These are phyloP conservation scores for Pseudogymnoascus sp. DNA, from an alignment of 2,329 filamentous ascomycete genomes.

Conservation along the genomic window DNA sequence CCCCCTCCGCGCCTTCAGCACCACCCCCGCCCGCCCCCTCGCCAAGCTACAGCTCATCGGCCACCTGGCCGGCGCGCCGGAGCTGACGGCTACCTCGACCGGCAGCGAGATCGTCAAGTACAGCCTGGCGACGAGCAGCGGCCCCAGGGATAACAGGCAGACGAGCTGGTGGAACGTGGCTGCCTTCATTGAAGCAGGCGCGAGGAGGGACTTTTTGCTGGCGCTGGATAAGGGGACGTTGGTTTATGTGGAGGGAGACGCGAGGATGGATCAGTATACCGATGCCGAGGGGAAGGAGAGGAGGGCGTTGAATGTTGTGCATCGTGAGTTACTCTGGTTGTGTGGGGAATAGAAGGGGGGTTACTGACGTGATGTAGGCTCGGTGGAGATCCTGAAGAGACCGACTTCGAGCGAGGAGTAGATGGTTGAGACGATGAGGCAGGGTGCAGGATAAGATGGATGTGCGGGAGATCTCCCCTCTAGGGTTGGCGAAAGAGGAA, in stretches of 20 bases:
- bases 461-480: neutral
- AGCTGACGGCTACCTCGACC: slow-evolving; percentile 59
- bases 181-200: slow-evolving; percentile 60
- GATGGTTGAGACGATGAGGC: neutral
- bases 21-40: slow-evolving; percentile 49
- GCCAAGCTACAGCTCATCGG: slow-evolving; percentile 83
- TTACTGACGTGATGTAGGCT: neutral
- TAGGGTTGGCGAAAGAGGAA: neutral
- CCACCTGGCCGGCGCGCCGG: slow-evolving; percentile 71
- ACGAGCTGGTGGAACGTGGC: slow-evolving; percentile 81
- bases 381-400: slow-evolving; percentile 3
- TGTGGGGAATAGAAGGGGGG: neutral
- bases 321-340: slow-evolving; percentile 53
- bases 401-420: neutral
- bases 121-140: slow-evolving; percentile 59
- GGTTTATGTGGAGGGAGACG: slow-evolving; percentile 78
- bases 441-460: neutral
- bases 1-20: slow-evolving; percentile 64
- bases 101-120: slow-evolving; percentile 73
- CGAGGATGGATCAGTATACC: slow-evolving; percentile 56
- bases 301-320: slow-evolving; percentile 58
- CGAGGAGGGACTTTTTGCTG: slow-evolving; percentile 62
- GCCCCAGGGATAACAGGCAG: slow-evolving; percentile 58
- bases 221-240: slow-evolving; percentile 76
- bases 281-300: slow-evolving; percentile 61